These are phyloP conservation scores for Artemisia argyi DNA, from an alignment of 129 eudicot species.

Conservation along the genomic window DNA sequence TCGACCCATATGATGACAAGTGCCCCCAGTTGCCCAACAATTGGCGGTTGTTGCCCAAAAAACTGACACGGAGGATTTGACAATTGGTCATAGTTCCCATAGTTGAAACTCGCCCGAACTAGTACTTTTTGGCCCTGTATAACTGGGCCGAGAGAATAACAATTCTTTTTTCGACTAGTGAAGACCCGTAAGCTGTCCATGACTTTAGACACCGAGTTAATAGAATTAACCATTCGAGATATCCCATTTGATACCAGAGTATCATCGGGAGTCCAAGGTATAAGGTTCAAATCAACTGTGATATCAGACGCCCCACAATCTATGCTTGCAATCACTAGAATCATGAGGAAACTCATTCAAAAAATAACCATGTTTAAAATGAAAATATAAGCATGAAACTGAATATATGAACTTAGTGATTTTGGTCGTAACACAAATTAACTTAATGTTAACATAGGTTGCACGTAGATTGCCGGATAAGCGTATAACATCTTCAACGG, in stretches of 20 bases:
- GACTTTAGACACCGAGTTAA: slow-evolving; percentile 12
- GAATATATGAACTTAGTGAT: no score
- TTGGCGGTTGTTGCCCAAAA: no score
- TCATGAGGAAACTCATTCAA: not conserved
- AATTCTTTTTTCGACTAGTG: slow-evolving; percentile 28
- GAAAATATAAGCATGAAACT: no score
- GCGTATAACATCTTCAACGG: no score
- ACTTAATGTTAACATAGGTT: no score
- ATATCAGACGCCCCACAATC: slow-evolving; percentile 25
- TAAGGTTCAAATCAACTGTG: not conserved
- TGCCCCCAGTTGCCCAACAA: no score
- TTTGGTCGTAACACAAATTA: no score
- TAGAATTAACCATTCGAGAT: slow-evolving; percentile 21
- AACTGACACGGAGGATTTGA: slow-evolving; percentile 27
- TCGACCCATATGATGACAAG: no score
- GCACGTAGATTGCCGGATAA: no score
- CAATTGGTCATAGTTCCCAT: slow-evolving; percentile 40
- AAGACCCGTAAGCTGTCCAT: slow-evolving; percentile 29
- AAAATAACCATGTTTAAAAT: not conserved
- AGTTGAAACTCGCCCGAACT: slow-evolving; percentile 32
- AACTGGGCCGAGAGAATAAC: slow-evolving; percentile 23
- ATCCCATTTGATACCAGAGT: slow-evolving; percentile 21
- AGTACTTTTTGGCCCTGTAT: slow-evolving; percentile 23
- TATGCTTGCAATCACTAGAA: slow-evolving; percentile 34
- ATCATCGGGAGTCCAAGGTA: slow-evolving; percentile 18